Base-by-base conservation (phyloP, 2,329 filamentous ascomycete species). In the Hypoxylon sp. region DNA sequence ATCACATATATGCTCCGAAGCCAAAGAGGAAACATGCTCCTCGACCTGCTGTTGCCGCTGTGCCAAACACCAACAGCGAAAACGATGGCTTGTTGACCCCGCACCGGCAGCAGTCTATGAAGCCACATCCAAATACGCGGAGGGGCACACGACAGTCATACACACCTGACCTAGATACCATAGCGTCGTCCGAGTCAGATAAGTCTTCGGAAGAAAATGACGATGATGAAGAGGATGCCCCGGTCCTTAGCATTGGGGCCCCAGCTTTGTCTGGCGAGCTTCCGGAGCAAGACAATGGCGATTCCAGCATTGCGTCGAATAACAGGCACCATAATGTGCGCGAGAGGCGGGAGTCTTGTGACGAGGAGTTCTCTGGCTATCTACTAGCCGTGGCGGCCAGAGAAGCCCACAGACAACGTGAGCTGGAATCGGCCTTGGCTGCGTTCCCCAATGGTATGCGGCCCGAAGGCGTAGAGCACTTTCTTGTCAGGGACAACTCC, bases 351-450 rank as follows among this genome's bases (percentile, higher is more conserved):
- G 78, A 91, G 79, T 82, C 81, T 49, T 87, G 89, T 57, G 89
- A 94, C 65, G 89, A 90, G 56, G 81, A 83, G 57, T 88, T 89
- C 61, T 84, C 88, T 41, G 84, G 86, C 26, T 92, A 92, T 69
- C 74, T 96, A 46, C 80, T 96, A 51, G 85, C 89, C 48, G 76
- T 96, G 49, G 90, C 91, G 31, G 89, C 89, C 40, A 87, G 86
- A 65, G 87, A 91, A 65, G 89, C 89, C 6, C 87, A 94, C 68
- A 84, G 86, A 65, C 88, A 93, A 68, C 77, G 66, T 30, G 65
- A 97, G 57, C 84, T 88, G 56, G 90, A 96, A 62, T 79, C 84
- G 65, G 89, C 87, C 36, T 78, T 91, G 67, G 86, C 86, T 27
- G 89, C 88, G 1, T 92, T 91, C 65, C 88, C 88, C 64, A 87